phyloP scores from a whole-genome alignment of 2,329 filamentous ascomycete genomes.

The Neoscytalidium dimidiatum region DNA sequence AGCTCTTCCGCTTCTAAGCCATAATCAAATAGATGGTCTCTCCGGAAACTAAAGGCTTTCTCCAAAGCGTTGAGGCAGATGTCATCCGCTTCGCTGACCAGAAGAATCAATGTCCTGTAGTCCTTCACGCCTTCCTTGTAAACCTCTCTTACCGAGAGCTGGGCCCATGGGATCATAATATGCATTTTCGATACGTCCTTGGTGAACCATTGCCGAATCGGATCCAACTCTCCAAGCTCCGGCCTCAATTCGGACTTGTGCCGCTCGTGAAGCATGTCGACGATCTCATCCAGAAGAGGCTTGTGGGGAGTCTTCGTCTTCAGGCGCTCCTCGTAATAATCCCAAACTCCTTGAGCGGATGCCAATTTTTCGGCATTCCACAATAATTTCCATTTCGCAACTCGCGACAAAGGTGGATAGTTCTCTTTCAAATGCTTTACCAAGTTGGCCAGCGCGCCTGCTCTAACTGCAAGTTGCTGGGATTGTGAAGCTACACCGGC shows the following conservation, averaged over 20 bases:
- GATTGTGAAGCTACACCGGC: slow-evolving; percentile 67
- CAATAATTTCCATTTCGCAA: slow-evolving; percentile 77
- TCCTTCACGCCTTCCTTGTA: slow-evolving; percentile 64
- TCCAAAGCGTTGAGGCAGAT: slow-evolving; percentile 67
- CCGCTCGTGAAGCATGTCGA: slow-evolving; percentile 74
- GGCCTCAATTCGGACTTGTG: slow-evolving; percentile 69
- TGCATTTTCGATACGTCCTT: slow-evolving; percentile 65
- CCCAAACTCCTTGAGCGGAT: slow-evolving; percentile 78
- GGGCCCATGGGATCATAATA: slow-evolving; percentile 76
- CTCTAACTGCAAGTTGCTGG: slow-evolving; percentile 73
- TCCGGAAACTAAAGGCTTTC: slow-evolving; percentile 69
- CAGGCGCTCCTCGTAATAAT: slow-evolving; percentile 69
- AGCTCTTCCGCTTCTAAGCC: slow-evolving; percentile 70
- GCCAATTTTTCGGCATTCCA: slow-evolving; percentile 89
- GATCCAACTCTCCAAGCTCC: slow-evolving; percentile 71
- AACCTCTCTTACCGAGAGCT: slow-evolving; percentile 72
- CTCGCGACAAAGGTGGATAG: slow-evolving; percentile 64
- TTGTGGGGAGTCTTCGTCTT: slow-evolving; percentile 72
- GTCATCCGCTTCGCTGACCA: slow-evolving; percentile 69
- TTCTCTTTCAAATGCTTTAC: slow-evolving; percentile 69
- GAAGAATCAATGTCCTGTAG: slow-evolving; percentile 48
- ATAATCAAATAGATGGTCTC: slow-evolving; percentile 68
- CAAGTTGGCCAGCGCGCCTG: slow-evolving; percentile 73
- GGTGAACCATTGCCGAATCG: slow-evolving; percentile 84
- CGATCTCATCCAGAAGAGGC: slow-evolving; percentile 72